phyloP scores from a whole-genome alignment of 108 stramenopile genomes.

The Cyclotella atomus region DNA sequence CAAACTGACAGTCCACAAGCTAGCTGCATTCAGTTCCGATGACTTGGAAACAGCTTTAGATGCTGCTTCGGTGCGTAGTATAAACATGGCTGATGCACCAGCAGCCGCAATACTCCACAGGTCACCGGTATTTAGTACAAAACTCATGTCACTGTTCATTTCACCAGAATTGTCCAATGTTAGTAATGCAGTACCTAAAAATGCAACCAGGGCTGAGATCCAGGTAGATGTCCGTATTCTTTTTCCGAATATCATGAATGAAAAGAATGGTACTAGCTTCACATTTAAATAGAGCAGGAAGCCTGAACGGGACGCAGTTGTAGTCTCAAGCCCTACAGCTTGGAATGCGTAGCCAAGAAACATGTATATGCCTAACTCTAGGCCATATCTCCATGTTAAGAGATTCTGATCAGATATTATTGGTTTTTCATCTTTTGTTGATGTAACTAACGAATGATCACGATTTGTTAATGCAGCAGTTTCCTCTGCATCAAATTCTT shows the following conservation, averaged over 20 bases:
- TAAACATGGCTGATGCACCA: conserved; percentile 87
- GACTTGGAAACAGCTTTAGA: conserved; percentile 57
- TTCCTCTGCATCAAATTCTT: not conserved
- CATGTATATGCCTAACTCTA: conserved; percentile 86
- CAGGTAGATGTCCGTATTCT: conserved; percentile 62
- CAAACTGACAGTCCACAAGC: conserved; percentile 63
- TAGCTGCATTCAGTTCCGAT: conserved; percentile 75
- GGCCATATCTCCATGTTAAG: conserved; percentile 67
- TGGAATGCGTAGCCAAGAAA: conserved; percentile 89
- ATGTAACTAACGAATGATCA: not conserved
- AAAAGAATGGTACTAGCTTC: conserved; percentile 89
- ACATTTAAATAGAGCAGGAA: conserved; percentile 90
- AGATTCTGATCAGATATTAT: conserved; percentile 3
- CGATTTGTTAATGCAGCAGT: not conserved
- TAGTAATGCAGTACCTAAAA: conserved; percentile 80
- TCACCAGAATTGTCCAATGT: conserved; percentile 52
- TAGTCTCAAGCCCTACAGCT: conserved; percentile 82
- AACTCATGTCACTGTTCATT: conserved; percentile 7
- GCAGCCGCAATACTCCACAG: conserved; percentile 86
- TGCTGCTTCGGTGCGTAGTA: conserved; percentile 78
- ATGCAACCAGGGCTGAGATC: conserved; percentile 75
- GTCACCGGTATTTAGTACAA: conserved; percentile 68
- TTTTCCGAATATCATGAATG: conserved; percentile 62
- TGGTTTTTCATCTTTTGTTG: not conserved
- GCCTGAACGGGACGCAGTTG: conserved; percentile 84